Evolutionary conservation across 768 basidiomycete species (phyloP).

Genomic region (Lentinula guzmanii): DNA sequence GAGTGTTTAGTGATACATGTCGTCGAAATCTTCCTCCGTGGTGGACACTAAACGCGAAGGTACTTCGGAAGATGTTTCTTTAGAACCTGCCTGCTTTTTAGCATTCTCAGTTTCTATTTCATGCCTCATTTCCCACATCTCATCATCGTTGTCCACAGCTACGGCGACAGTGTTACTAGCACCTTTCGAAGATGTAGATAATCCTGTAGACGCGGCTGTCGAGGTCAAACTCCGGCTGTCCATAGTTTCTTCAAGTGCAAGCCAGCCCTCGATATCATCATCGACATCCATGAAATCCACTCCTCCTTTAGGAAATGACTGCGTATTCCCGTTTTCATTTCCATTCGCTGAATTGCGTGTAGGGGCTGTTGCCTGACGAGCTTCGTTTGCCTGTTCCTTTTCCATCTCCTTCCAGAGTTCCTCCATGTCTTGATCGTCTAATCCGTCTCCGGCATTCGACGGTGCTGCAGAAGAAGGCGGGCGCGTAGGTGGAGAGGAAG

Average conservation of each 20-base stretch:
- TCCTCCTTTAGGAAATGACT: not conserved
- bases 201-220: not conserved
- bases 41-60: not conserved
- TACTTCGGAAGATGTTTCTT: not conserved
- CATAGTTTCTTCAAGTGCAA: slow-evolving; percentile 15
- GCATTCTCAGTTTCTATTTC: slow-evolving; percentile 39
- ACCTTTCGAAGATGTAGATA: slow-evolving; percentile 5
- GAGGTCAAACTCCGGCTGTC: slow-evolving; percentile 3
- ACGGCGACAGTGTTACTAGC: slow-evolving; percentile 1
- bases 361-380: not conserved
- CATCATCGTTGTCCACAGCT: slow-evolving; percentile 35
- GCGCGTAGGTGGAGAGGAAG: slow-evolving; percentile 25
- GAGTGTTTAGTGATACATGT: not conserved
- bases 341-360: slow-evolving; percentile 2
- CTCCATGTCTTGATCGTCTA: slow-evolving; percentile 11
- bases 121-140: slow-evolving; percentile 67
- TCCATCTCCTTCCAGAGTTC: not conserved
- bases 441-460: slow-evolving; percentile 30
- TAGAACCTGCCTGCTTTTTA: not conserved
- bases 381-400: not conserved
- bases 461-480: slow-evolving; percentile 36
- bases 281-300: slow-evolving; percentile 22
- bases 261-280: slow-evolving; percentile 35
- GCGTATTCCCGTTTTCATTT: slow-evolving; percentile 8
- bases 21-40: not conserved